Evolutionary conservation across 1,284 basidiomycete species (phyloP).

Genomic region (Ganoderma multipileum): DNA sequence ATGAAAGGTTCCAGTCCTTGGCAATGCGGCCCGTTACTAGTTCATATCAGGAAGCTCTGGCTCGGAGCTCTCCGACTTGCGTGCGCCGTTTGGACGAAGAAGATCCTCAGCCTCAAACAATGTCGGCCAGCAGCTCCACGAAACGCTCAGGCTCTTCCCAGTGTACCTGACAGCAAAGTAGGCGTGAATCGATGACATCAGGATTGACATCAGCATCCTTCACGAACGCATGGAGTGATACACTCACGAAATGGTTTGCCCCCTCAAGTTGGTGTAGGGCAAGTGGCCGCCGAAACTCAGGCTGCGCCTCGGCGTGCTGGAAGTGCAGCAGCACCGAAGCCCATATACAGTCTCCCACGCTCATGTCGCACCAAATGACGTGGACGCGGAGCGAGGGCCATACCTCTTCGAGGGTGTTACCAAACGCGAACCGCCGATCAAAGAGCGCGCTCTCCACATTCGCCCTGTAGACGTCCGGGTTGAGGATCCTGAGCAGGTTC

Average conservation of each 20-base stretch:
- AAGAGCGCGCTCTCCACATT: conserved; percentile 26
- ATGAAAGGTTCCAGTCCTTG: conserved; percentile 1
- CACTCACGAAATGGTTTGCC: conserved; percentile 28
- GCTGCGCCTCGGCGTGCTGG: conserved; percentile 9
- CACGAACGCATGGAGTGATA: conserved; percentile 1
- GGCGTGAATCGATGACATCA: conserved; percentile 6
- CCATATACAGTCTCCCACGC: conserved; percentile 19
- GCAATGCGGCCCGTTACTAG: neutral
- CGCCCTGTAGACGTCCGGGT: conserved; percentile 18
- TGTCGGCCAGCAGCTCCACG: conserved; percentile 12
- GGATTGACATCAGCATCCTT: neutral
- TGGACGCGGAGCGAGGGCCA: conserved; percentile 24
- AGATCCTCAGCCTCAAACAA: conserved; percentile 14
- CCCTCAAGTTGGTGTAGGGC: conserved; percentile 18
- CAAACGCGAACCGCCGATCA: conserved; percentile 17
- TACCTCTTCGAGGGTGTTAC: conserved; percentile 7
- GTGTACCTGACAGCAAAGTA: conserved; percentile 14
- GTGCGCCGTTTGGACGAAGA: neutral
- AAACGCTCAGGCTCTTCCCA: conserved; percentile 18
- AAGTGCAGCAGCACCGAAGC: conserved; percentile 13
- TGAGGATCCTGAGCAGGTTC: conserved; percentile 17
- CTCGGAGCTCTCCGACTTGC: neutral
- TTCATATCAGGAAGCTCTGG: conserved; percentile 1
- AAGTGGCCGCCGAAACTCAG: conserved; percentile 12
- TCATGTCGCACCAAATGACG: conserved; percentile 31